Evolutionary conservation across 2,329 filamentous ascomycete genomes (phyloP).

Genomic region (Ophiostoma novo-ulmi): DNA sequence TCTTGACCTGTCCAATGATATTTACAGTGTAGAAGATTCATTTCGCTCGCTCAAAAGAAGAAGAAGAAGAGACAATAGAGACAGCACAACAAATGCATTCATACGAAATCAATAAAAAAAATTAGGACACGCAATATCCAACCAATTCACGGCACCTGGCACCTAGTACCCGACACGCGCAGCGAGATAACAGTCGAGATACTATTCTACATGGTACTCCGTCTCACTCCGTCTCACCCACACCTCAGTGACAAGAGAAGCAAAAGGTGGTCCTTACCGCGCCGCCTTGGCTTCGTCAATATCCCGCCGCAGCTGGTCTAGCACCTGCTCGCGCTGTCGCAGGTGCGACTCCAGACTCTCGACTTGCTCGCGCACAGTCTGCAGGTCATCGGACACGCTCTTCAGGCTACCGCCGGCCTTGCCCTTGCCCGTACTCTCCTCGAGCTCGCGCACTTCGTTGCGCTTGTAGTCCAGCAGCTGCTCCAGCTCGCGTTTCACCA

Average conservation of each 20-base stretch:
- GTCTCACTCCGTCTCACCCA: background rate
- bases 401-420: constrained; percentile 62
- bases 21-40: background rate
- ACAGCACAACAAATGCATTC: background rate
- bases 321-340: constrained; percentile 64
- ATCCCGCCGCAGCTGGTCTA: constrained; percentile 69
- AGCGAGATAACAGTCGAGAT: background rate
- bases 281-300: constrained; percentile 78
- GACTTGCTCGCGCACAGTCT: constrained; percentile 88
- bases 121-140: background rate
- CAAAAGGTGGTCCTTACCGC: constrained; percentile 19
- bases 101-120: background rate
- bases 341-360: constrained; percentile 84
- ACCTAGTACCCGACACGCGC: too few species aligned
- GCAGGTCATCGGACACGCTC: constrained; percentile 76
- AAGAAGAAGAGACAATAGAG: background rate
- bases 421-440: constrained; percentile 63
- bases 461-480: constrained; percentile 94
- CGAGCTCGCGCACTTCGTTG: constrained; percentile 67
- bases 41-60: background rate
- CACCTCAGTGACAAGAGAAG: background rate
- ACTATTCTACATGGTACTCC: background rate
- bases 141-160: background rate
- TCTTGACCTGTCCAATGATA: background rate
- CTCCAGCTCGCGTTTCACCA: constrained; percentile 91